Evolutionary conservation across 1,284 basidiomycete genomes (phyloP).

Genomic region (Fomitopsis betulina): DNA sequence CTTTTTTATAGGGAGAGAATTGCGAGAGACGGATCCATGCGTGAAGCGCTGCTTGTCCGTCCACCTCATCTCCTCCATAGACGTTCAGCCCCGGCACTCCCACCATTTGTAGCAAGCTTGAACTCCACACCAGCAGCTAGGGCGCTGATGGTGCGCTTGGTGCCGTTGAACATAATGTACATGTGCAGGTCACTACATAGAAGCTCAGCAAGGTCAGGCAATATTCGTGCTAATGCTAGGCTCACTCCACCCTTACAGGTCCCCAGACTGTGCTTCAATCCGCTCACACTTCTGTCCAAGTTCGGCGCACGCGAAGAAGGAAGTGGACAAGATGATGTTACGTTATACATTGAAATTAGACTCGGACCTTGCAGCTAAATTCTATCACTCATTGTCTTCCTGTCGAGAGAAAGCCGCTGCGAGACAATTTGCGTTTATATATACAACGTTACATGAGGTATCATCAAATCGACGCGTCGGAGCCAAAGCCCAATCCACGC

Average conservation of each 20-base stretch:
- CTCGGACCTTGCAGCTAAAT: no score
- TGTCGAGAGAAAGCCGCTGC: no score
- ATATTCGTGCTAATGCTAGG: conserved; percentile 8
- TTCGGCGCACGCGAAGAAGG: no score
- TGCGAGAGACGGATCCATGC: neutral
- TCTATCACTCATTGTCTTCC: no score
- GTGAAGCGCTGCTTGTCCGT: neutral
- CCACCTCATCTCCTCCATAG: conserved; percentile 2
- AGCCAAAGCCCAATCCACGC: neutral
- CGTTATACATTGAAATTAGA: no score
- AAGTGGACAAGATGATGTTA: no score
- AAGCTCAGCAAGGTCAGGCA: no score
- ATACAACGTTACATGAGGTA: neutral
- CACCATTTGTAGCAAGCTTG: conserved; percentile 2
- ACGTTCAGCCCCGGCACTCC: conserved; percentile 3
- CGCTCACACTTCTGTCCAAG: no score
- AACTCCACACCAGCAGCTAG: neutral
- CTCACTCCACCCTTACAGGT: conserved; percentile 9
- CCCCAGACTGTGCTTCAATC: no score
- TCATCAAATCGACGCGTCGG: neutral
- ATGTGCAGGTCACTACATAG: conserved; percentile 8
- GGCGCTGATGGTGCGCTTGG: conserved; percentile 1
- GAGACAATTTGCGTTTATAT: neutral
- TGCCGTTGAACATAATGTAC: conserved; percentile 3
- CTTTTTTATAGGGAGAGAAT: neutral